Conservation (phyloP, 805 yeast species). For the Pichia kluyveri region DNA sequence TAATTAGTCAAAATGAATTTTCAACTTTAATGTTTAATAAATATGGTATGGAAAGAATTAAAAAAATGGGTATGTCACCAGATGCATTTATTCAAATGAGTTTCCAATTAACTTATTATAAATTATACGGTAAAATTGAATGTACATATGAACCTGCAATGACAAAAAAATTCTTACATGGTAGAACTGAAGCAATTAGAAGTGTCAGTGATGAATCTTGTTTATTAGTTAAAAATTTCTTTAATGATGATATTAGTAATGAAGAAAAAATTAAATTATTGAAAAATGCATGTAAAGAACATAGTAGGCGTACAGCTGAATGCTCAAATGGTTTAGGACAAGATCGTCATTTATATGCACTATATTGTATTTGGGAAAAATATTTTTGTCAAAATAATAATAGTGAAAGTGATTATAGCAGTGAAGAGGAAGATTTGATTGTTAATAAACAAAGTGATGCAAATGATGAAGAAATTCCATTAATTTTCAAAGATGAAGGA, state of each 20-base stretch:
- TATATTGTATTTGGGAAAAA: conserved; percentile 80
- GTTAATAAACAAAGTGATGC: no score
- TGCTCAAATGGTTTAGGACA: conserved; percentile 80
- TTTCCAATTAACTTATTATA: conserved; percentile 87
- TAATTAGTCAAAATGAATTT: conserved; percentile 85
- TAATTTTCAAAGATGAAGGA: conserved; percentile 74
- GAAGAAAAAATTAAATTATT: conserved; percentile 51
- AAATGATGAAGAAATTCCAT: conserved; percentile 41
- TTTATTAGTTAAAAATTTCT: conserved; percentile 74
- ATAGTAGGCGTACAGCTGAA: conserved; percentile 55
- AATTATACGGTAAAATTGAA: conserved; percentile 86
- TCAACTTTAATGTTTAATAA: conserved; percentile 64
- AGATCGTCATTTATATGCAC: conserved; percentile 83
- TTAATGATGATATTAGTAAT: conserved; percentile 53
- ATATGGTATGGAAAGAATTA: conserved; percentile 71
- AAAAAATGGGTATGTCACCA: conserved; percentile 80
- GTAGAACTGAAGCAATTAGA: conserved; percentile 88
- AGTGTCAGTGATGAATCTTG: conserved; percentile 77
- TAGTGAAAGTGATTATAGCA: conserved; percentile 11
- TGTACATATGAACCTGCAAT: conserved; percentile 94
- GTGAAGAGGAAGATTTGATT: no score
- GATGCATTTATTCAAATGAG: conserved; percentile 94
- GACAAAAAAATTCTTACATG: conserved; percentile 83
- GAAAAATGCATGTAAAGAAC: conserved; percentile 62
- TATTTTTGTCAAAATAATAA: conserved; percentile 25